A percentile compares a stretch with the other conserved stretches of the same genome.
Evolutionary conservation across 805 yeast species (phyloP).

Genomic region (Metschnikowia rubicola): DNA sequence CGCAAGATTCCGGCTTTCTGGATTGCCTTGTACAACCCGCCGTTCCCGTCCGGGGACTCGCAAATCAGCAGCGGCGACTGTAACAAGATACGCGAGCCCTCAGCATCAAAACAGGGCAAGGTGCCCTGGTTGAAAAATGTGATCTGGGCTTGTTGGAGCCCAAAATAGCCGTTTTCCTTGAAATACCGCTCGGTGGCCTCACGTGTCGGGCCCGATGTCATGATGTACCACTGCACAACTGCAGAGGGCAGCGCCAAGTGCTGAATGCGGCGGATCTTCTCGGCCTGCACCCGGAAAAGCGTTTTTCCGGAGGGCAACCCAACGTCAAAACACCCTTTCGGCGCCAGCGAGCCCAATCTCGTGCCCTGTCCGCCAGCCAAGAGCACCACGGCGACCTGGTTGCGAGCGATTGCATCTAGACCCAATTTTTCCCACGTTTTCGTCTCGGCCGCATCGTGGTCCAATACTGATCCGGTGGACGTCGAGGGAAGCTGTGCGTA

Average conservation of each 20-base stretch:
- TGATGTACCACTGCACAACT: constrained; percentile 77
- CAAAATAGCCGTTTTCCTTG: constrained; percentile 60
- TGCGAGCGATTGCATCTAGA: constrained; percentile 58
- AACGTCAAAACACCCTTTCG: constrained; percentile 92
- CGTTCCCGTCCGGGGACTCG: constrained; percentile 96
- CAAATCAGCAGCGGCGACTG: constrained; percentile 54
- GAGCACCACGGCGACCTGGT: constrained; percentile 82
- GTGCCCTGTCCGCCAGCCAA: constrained; percentile 99
- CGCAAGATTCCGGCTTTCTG: constrained; percentile 57
- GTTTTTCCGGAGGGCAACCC: constrained; percentile 81
- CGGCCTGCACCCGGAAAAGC: constrained; percentile 90
- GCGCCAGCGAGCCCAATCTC: constrained; percentile 81
- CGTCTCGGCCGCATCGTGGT: constrained; percentile 28
- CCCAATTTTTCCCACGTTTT: constrained; percentile 52
- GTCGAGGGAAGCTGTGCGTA: constrained; percentile 49
- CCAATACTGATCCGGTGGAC: constrained; percentile 48
- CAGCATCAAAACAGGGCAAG: constrained; percentile 76
- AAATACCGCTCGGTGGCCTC: constrained; percentile 71
- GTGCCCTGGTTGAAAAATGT: constrained; percentile 92
- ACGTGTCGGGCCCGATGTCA: constrained; percentile 92
- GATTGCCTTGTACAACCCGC: constrained; percentile 90
- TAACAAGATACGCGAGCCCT: constrained; percentile 69
- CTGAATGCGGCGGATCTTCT: constrained; percentile 67
- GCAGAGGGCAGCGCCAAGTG: constrained; percentile 41
- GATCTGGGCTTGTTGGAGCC: constrained; percentile 57